These are phyloP conservation scores for Escovopsis weberi DNA, from an alignment of 2,329 filamentous ascomycete species.

Conservation along the genomic window DNA sequence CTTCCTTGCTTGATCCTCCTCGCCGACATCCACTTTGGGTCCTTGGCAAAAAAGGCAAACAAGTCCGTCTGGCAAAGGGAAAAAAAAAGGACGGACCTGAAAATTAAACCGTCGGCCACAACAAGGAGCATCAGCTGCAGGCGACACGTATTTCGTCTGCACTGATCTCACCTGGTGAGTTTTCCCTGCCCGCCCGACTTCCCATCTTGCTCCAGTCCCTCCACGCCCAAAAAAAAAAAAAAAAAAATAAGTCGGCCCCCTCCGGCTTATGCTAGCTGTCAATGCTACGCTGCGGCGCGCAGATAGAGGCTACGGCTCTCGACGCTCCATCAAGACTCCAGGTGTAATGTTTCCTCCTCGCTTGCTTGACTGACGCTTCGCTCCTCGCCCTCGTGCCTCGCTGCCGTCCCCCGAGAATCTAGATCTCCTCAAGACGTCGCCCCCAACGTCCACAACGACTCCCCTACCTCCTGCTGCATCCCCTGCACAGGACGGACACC, in stretches of 20 bases:
- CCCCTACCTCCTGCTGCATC: conserved; percentile 44
- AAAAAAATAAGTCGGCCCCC: too few relatives aligned
- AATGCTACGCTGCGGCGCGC: too few relatives aligned
- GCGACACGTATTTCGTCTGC: conserved; percentile 45
- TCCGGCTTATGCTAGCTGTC: too few relatives aligned
- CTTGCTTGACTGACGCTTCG: conserved; percentile 11
- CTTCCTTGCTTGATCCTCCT: conserved; percentile 3
- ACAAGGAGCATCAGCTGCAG: conserved; percentile 41
- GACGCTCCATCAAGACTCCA: neutral
- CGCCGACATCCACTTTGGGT: conserved; percentile 2
- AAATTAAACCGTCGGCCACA: conserved; percentile 2
- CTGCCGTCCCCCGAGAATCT: conserved; percentile 5
- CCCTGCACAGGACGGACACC: conserved; percentile 40
- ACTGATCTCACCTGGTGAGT: conserved; percentile 44
- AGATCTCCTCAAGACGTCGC: conserved; percentile 41
- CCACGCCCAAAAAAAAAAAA: neutral
- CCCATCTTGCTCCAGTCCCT: neutral
- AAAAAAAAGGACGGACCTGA: conserved; percentile 10
- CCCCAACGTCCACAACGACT: conserved; percentile 31
- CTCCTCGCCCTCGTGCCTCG: conserved; percentile 1
- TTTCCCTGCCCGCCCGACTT: conserved; percentile 1
- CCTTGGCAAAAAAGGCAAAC: conserved; percentile 9
- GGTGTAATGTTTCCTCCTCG: neutral
- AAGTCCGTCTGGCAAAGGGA: conserved; percentile 7
- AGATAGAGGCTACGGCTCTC: too few relatives aligned